Evolutionary conservation across 2,329 filamentous ascomycete species (phyloP).

Genomic region (Aspergillus sp.): DNA sequence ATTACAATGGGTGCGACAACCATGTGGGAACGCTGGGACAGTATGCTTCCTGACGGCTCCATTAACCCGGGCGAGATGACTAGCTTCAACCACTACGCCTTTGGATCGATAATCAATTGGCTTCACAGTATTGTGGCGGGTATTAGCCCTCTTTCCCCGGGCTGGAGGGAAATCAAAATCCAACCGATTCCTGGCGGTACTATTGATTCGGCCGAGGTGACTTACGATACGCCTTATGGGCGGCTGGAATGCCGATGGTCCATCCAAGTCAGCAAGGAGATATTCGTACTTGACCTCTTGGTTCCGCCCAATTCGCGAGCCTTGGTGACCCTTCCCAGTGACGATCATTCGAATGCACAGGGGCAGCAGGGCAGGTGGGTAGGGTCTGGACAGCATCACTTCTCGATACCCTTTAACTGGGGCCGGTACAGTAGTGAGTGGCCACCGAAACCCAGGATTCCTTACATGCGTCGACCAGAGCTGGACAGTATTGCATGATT

Average conservation of each 20-base stretch:
- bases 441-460: conserved; percentile 21
- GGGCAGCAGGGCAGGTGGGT: conserved; percentile 6
- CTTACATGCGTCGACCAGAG: conserved; percentile 10
- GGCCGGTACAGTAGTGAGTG: conserved; percentile 14
- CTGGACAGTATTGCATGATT: conserved; percentile 11
- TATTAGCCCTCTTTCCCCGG: conserved; percentile 27
- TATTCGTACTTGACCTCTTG: conserved; percentile 17
- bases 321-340: conserved; percentile 16
- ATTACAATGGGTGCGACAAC: conserved; percentile 45
- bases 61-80: conserved; percentile 46
- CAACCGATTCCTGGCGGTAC: conserved; percentile 32
- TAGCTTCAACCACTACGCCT: conserved; percentile 45
- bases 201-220: conserved; percentile 28
- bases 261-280: neutral
- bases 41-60: conserved; percentile 36
- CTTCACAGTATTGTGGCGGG: conserved; percentile 32
- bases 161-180: conserved; percentile 32
- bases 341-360: neutral
- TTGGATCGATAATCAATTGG: conserved; percentile 42
- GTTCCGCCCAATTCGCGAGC: conserved; percentile 24
- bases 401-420: conserved; percentile 2
- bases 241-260: conserved; percentile 25
- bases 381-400: conserved; percentile 19
- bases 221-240: conserved; percentile 34
- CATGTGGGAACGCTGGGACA: conserved; percentile 48